Evolutionary conservation across 2,329 filamentous ascomycete species (phyloP), one percentile per base, ranked within the genome.

Genomic region (Dothistroma septosporum): DNA sequence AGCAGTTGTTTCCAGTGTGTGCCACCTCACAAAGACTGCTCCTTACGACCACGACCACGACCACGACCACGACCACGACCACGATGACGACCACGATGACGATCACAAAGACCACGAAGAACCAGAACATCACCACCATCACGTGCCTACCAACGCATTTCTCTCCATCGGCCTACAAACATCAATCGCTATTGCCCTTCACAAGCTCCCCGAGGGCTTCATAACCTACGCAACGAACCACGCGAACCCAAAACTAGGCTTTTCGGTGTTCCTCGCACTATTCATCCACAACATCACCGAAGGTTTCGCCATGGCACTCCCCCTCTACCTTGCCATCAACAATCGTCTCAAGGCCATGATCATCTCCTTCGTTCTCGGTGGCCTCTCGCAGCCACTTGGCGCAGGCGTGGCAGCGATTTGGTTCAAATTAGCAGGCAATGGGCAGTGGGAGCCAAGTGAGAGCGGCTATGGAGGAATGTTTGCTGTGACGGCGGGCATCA

Each of bases 211-310:
- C 1, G 94, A 88, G 74, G 86, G 85, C 44, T 88, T 88, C 75
- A 88, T 99, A 68, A 97, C 93, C 0, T 99, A 95, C 74, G 93
- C 94, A 10, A 97, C 94, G 10, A 99, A 97, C 76, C 94, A 99
- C 73, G 93, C 92, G 12, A 97, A 92, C 73, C 92, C 94, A 0
- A 81, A 84, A 0, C 85, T 99, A 0, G 94, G 94, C 21, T 86
- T 96, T 75, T 89, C 90, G 56, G 91, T 99, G 58, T 99, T 99
- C 77, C 85, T 97, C 75, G 93, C 94, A 0, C 83, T 99, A 8
- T 96, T 96, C 73, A 93, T 99, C 61, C 94, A 99, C 82, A 99
- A 97, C 77, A 96, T 99, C 70, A 92, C 91, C 31, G 94, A 99
- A 78, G 94, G 94, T 1, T 97, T 97, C 73, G 91, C 92, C 63